phyloP scores from a whole-genome alignment of 2,329 filamentous ascomycete genomes.

The Colletotrichum simmondsii region DNA sequence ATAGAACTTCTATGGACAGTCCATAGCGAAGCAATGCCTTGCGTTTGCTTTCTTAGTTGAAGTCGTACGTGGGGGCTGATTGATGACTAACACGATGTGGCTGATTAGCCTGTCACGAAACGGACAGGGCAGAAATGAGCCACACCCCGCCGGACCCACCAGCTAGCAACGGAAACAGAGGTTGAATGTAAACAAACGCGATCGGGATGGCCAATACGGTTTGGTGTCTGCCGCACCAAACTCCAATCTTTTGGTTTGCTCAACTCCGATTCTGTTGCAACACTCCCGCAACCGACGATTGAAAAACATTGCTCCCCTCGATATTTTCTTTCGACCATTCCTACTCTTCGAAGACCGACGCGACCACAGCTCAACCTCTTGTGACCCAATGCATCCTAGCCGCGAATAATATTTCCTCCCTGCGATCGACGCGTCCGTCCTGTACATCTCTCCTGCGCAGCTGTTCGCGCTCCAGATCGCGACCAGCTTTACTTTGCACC shows the following conservation, averaged over 20 bases:
- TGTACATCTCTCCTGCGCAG: conserved; percentile 2
- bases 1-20: no score
- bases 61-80: neutral
- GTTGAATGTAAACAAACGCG: conserved; percentile 38
- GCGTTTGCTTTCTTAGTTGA: no score
- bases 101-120: neutral
- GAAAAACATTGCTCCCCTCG: conserved; percentile 7
- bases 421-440: conserved; percentile 30
- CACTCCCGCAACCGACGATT: conserved; percentile 3
- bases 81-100: neutral
- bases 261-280: neutral
- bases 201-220: conserved; percentile 19
- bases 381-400: conserved; percentile 28
- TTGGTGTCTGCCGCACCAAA: conserved; percentile 15
- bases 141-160: conserved; percentile 35
- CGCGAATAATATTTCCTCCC: conserved; percentile 25
- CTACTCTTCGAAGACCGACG: conserved; percentile 2
- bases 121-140: neutral
- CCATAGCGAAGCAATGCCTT: no score
- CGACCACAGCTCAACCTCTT: neutral
- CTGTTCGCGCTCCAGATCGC: conserved; percentile 11
- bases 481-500: neutral
- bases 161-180: conserved; percentile 31
- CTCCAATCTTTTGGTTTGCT: conserved; percentile 17
- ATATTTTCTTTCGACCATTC: conserved; percentile 12